Evolutionary conservation across 2,329 filamentous ascomycete genomes (phyloP), one percentile per base, ranked within the genome.

Genomic region (Didymella glomerata): DNA sequence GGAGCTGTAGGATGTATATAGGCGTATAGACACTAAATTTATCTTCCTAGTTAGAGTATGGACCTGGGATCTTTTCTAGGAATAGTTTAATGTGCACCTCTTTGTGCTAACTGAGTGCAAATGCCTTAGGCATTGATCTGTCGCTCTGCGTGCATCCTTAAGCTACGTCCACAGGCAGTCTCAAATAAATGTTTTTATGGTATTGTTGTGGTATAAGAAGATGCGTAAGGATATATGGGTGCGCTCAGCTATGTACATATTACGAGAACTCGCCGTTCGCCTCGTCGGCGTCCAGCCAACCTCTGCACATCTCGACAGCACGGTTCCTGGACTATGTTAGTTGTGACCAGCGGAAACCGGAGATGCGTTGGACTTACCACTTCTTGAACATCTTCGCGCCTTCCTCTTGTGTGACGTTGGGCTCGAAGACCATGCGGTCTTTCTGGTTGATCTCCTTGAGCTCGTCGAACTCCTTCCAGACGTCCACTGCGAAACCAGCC

Each of bases 401-500:
- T 67, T 86, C 83, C 60, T 85, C 81, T 62, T 82, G 77, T 48
- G 82, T 80, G 57, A 91, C 86, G 63, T 86, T 79, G 1, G 92
- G 91, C 68, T 85, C 79, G 73, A 96, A 96, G 18, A 86, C 83
- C 61, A 84, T 89, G 53, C 88, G 84, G 49, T 88, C 90, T 51
- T 84, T 83, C 59, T 84, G 87, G 76, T 92, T 92, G 75, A 95
- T 88, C 60, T 88, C 82, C 67, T 86, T 86, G 30, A 96, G 80
- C 68, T 94, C 90, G 27, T 88, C 85, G 57, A 95, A 87, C 70
- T 87, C 84, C 63, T 86, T 85, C 91, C 92, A 96, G 32, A 94
- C 86, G 44, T 86, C 88, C 13, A 91, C 87, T 9, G 92, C 92
- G 60, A 96, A 87, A n/a, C 91, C 93, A 9, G 93, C 93, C 16